These are phyloP conservation scores for Hyaloscypha variabilis DNA, from an alignment of 495 filamentous ascomycete species.

Conservation along the genomic window DNA sequence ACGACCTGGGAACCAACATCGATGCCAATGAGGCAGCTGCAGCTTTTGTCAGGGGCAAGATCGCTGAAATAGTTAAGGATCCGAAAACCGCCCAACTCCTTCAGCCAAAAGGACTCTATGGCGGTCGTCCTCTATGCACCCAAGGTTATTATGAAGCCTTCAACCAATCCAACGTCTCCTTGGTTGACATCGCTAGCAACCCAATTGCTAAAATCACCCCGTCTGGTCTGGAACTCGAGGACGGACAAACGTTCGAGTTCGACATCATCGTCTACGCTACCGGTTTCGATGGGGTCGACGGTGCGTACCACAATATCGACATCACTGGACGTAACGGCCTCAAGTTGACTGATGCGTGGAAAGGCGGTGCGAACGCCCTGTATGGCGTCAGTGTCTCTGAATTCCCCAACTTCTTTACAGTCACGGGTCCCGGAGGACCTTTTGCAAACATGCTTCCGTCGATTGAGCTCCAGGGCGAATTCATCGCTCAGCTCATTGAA, in stretches of 20 bases:
- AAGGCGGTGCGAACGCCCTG: conserved; percentile 62
- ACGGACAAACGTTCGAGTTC: conserved; percentile 50
- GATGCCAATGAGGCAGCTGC: conserved; percentile 18
- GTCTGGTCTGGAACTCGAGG: conserved; percentile 57
- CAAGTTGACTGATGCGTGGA: conserved; percentile 49
- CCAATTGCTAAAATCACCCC: conserved; percentile 60
- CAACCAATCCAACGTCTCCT: conserved; percentile 55
- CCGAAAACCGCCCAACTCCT: conserved; percentile 8
- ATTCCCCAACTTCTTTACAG: conserved; percentile 55
- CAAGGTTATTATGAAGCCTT: conserved; percentile 71
- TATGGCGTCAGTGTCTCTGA: conserved; percentile 60
- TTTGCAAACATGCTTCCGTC: conserved; percentile 15
- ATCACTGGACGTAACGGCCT: conserved; percentile 54
- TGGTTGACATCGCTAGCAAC: conserved; percentile 50
- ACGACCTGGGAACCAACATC: conserved; percentile 9
- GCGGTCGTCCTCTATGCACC: conserved; percentile 65
- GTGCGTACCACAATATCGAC: conserved; percentile 51
- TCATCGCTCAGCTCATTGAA: conserved; percentile 4
- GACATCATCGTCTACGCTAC: conserved; percentile 70
- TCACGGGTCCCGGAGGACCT: conserved; percentile 16
- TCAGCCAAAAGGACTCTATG: conserved; percentile 48
- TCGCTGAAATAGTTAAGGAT: conserved; percentile 4
- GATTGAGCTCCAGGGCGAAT: conserved; percentile 20
- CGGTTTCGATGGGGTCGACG: conserved; percentile 61
- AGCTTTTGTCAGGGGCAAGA: conserved; percentile 16